Percentiles rank a stretch among this genome's conserved stretches.
Evolutionary conservation across 495 filamentous ascomycete species (phyloP).

Genomic region (Trichoderma virens): DNA sequence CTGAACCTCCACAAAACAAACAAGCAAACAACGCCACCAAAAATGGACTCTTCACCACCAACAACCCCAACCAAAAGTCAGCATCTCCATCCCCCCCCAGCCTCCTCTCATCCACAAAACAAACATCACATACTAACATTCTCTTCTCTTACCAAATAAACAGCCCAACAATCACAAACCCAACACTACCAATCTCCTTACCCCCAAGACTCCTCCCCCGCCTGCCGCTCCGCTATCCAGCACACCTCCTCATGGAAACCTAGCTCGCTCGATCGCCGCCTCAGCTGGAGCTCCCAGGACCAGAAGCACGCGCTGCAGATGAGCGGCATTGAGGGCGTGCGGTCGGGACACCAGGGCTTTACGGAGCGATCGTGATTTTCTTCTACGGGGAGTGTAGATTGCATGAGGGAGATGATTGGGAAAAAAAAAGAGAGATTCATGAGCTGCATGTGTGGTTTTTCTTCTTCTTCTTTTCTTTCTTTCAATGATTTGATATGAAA

Average conservation of each 20-base stretch:
- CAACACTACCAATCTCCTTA: not conserved
- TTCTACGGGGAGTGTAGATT: too few relatives aligned
- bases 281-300: constrained; percentile 42
- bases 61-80: constrained; percentile 10
- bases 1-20: not conserved
- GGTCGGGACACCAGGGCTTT: constrained; percentile 22
- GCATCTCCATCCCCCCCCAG: not conserved
- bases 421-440: not conserved
- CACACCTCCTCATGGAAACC: constrained; percentile 36
- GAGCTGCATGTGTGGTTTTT: not conserved
- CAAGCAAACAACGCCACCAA: not conserved
- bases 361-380: constrained; percentile 6
- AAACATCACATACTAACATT: not conserved
- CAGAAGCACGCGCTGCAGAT: constrained; percentile 36
- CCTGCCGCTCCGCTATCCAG: constrained; percentile 29
- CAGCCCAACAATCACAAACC: not conserved
- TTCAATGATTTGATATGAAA: not conserved
- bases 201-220: constrained; percentile 13
- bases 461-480: not conserved
- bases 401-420: too few relatives aligned
- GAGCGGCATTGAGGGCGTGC: constrained; percentile 17
- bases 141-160: too few relatives aligned
- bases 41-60: constrained; percentile 6
- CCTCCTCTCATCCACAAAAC: too few relatives aligned
- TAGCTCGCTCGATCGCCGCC: constrained; percentile 25